These are phyloP conservation scores for Talaromyces sp. DNA, from an alignment of 2,329 filamentous ascomycete genomes.

Conservation along the genomic window DNA sequence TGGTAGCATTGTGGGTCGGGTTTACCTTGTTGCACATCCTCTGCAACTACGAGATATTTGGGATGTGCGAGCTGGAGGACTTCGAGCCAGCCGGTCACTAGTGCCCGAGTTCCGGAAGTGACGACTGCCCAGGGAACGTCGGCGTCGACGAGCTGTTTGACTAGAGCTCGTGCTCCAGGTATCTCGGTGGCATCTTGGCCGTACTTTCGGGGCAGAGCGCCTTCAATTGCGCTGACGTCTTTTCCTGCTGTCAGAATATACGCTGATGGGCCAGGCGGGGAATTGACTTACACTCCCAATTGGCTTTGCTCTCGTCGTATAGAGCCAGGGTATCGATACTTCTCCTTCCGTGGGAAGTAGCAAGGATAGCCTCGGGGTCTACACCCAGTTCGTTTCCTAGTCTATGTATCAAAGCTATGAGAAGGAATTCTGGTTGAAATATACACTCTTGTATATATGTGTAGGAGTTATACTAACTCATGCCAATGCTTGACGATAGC, in stretches of 20 bases:
- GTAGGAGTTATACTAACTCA: slow-evolving; percentile 43
- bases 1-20: slow-evolving; percentile 72
- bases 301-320: slow-evolving; percentile 79
- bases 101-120: slow-evolving; percentile 61
- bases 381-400: slow-evolving; percentile 76
- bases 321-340: slow-evolving; percentile 81
- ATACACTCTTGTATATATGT: not conserved
- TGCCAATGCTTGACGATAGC: slow-evolving; percentile 66
- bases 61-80: slow-evolving; percentile 65
- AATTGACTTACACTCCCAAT: slow-evolving; percentile 76
- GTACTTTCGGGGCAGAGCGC: slow-evolving; percentile 70
- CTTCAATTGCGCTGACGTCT: slow-evolving; percentile 81
- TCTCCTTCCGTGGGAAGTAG: slow-evolving; percentile 85
- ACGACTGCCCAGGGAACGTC: slow-evolving; percentile 81
- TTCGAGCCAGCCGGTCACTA: slow-evolving; percentile 70
- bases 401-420: slow-evolving; percentile 24
- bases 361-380: slow-evolving; percentile 76
- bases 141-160: slow-evolving; percentile 62
- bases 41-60: slow-evolving; percentile 66
- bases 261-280: not conserved
- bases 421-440: not conserved
- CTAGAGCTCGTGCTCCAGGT: slow-evolving; percentile 71
- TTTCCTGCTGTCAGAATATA: slow-evolving; percentile 1
- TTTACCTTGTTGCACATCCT: slow-evolving; percentile 72
- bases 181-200: slow-evolving; percentile 79